Percentiles rank a stretch among this genome's conserved stretches.
Evolutionary conservation across 163 green algal species (phyloP).

Genomic region (Scenedesmus sp.): DNA sequence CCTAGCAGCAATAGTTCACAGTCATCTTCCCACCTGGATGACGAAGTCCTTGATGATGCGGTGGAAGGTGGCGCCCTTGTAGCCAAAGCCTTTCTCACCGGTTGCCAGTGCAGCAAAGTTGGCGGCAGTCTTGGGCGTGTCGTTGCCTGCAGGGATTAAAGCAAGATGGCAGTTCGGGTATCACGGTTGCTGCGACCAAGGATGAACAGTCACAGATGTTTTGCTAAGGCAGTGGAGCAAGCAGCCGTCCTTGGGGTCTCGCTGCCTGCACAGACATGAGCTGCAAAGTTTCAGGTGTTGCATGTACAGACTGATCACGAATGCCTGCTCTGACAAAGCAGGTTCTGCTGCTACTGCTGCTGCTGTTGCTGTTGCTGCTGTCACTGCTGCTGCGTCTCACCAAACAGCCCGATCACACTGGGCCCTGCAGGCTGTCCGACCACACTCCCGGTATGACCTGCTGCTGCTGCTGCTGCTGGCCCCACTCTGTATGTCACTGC

Average conservation of each 20-base stretch:
- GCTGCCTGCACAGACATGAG: background rate
- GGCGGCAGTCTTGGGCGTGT: conserved; percentile 88
- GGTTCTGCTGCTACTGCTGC: background rate
- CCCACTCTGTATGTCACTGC: background rate
- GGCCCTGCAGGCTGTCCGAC: too few relatives aligned
- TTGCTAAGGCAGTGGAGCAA: background rate
- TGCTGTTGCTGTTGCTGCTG: background rate
- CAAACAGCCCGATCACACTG: too few relatives aligned
- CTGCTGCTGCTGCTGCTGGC: too few relatives aligned
- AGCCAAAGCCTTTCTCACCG: conserved; percentile 85
- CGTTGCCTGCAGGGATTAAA: background rate
- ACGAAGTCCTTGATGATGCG: conserved; percentile 86
- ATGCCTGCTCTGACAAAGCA: background rate
- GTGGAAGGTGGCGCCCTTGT: conserved; percentile 77
- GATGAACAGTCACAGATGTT: too few relatives aligned
- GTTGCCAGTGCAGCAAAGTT: conserved; percentile 56
- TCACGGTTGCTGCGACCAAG: too few relatives aligned
- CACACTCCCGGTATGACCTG: too few relatives aligned
- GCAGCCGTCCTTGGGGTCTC: background rate
- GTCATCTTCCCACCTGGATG: conserved; percentile 70
- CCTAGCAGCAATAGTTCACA: background rate
- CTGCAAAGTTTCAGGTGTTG: background rate
- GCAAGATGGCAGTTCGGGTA: too few relatives aligned
- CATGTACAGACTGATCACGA: too few relatives aligned
- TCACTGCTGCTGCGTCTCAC: background rate